phyloP scores from a whole-genome alignment of 768 basidiomycete genomes.

The Leccinum arenicola region DNA sequence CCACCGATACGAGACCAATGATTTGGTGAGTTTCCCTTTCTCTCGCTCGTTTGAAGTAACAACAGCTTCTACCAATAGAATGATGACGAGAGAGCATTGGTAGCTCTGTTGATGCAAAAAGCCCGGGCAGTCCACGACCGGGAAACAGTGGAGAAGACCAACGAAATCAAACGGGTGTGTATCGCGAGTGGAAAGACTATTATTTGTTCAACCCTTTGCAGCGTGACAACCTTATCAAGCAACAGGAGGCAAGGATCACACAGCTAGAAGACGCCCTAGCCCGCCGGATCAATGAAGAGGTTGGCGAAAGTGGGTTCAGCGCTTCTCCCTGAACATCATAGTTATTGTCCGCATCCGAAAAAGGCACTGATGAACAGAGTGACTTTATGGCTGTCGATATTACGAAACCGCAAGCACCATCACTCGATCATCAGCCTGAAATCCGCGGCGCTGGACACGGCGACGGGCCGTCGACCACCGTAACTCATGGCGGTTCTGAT shows the following conservation, averaged over 20 bases:
- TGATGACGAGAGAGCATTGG: slow-evolving; percentile 49
- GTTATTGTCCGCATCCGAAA: slow-evolving; percentile 11
- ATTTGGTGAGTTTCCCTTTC: slow-evolving; percentile 40
- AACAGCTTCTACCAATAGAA: slow-evolving; percentile 33
- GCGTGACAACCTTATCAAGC: slow-evolving; percentile 48
- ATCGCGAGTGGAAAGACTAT: slow-evolving; percentile 7
- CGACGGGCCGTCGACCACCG: slow-evolving; percentile 7
- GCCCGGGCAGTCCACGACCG: slow-evolving; percentile 50
- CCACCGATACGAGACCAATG: slow-evolving; percentile 42
- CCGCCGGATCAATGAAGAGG: slow-evolving; percentile 39
- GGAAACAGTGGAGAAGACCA: slow-evolving; percentile 49
- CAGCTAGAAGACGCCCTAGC: slow-evolving; percentile 48
- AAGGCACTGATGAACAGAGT: slow-evolving; percentile 12
- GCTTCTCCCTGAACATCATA: slow-evolving; percentile 14
- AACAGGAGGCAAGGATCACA: slow-evolving; percentile 42
- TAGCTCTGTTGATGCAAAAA: slow-evolving; percentile 41
- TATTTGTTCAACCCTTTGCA: slow-evolving; percentile 22
- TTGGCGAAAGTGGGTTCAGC: slow-evolving; percentile 13
- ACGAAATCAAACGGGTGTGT: slow-evolving; percentile 54
- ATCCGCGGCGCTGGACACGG: slow-evolving; percentile 17
- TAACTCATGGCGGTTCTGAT: slow-evolving; percentile 7
- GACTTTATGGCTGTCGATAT: slow-evolving; percentile 10
- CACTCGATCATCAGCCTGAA: slow-evolving; percentile 16
- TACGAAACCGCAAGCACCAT: slow-evolving; percentile 8
- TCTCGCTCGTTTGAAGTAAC: slow-evolving; percentile 10